Base-by-base conservation (phyloP, 2,329 filamentous ascomycete genomes). In the Stachybotrys echinatus region DNA sequence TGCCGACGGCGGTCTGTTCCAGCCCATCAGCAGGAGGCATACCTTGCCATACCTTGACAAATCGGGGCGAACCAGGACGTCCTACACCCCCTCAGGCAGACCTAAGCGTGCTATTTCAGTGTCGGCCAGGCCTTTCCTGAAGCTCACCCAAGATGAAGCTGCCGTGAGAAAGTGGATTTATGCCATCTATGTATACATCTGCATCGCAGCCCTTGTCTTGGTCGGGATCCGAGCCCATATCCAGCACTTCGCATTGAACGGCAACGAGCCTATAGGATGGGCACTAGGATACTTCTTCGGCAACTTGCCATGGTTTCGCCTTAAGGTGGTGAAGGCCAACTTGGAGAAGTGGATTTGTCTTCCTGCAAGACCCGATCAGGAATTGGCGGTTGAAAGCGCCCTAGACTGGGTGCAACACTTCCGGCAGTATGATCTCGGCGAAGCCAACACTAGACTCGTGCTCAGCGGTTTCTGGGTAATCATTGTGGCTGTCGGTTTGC, bases 211-310 rank as follows among this genome's bases (percentile, higher is more conserved):
- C 1, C 80, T 89, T 27, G 81, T 95, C 48, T 68, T 96, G 4
- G 68, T 83, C 3, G 87, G 84, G 0, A 78, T 97, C 23, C 81
- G 91, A 48, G 74, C 75, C 3, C 87, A 89, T 57, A 82, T 97
- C 46, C 71, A 78, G 38, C 69, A 71, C 42, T 75, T 80, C 54
- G 91, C 90, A 14, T 74, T 99, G 2, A 62, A 77, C 31, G 83
- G 82, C 17, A 73, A 83, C 47, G 94, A 99, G 59, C 91, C 94
- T 0, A 81, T 99, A 42, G 89, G 92, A 3, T 99, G 94, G 94
- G 92, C 90, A 0, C 68, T 96, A 12, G 87, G 89, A 2, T 99
- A 99, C 66, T 72, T 96, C 3, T 81, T 97, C 53, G 92, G 92
- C 12, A 88, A 95, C 58, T 64, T 92, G 12, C 77, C 81, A 0